These are phyloP conservation scores for Castanea sativa DNA, from an alignment of 306 rosid species.

Conservation along the genomic window DNA sequence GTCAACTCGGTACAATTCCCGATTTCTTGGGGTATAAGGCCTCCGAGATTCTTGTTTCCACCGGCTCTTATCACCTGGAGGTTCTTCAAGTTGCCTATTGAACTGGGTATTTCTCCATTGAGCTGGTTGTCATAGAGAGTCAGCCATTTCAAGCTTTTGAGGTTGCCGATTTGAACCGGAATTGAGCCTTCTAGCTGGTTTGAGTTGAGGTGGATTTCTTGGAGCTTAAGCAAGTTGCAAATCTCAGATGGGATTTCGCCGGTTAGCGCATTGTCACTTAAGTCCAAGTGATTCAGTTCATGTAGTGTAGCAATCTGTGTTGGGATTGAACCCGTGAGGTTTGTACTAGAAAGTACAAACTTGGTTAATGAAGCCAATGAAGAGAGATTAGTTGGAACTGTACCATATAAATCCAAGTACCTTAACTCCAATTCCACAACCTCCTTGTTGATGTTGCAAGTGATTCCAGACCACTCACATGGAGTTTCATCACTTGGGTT, in stretches of 20 bases:
- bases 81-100: conserved; percentile 54
- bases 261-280: conserved; percentile 67
- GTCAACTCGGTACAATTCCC: conserved; percentile 68
- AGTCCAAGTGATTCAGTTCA: conserved; percentile 48
- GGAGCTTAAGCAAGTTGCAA: conserved; percentile 43
- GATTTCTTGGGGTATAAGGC: conserved; percentile 63
- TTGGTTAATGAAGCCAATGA: conserved; percentile 53
- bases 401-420: conserved; percentile 67
- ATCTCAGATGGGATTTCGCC: conserved; percentile 75
- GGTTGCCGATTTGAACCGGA: conserved; percentile 65
- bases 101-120: conserved; percentile 56
- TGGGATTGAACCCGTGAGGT: conserved; percentile 85
- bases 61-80: conserved; percentile 76
- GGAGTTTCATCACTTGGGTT: conserved; percentile 58
- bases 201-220: conserved; percentile 63
- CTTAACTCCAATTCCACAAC: conserved; percentile 59
- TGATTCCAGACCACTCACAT: conserved; percentile 80
- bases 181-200: conserved; percentile 65
- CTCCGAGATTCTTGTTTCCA: conserved; percentile 82
- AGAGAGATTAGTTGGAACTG: conserved; percentile 55
- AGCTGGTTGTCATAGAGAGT: conserved; percentile 67
- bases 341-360: conserved; percentile 65
- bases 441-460: conserved; percentile 53
- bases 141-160: conserved; percentile 46
- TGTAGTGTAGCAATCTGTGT: conserved; percentile 45